phyloP scores from a whole-genome alignment of 2,329 filamentous ascomycete species.

The Fusarium tricinctum region DNA sequence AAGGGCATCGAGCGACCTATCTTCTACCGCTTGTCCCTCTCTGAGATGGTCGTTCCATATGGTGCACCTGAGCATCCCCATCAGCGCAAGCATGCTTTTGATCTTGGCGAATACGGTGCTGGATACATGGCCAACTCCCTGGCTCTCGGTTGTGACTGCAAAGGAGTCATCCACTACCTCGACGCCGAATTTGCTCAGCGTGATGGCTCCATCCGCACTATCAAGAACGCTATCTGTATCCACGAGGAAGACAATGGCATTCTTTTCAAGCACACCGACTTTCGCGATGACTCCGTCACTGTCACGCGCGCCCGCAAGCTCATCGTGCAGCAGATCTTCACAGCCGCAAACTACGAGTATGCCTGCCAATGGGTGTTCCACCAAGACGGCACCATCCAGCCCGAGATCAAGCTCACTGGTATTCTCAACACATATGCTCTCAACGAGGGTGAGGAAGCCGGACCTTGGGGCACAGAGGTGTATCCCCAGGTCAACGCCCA shows the following conservation, averaged over 20 bases:
- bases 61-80: conserved; percentile 85
- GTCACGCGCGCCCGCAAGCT: conserved; percentile 90
- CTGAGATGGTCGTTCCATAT: conserved; percentile 95
- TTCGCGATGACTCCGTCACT: conserved; percentile 88
- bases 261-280: conserved; percentile 94
- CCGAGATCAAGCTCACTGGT: conserved; percentile 91
- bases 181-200: conserved; percentile 87
- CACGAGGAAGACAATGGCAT: conserved; percentile 95
- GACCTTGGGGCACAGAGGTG: conserved; percentile 92
- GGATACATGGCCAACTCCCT: conserved; percentile 88
- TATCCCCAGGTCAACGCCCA: conserved; percentile 88
- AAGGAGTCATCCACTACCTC: conserved; percentile 91
- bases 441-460: conserved; percentile 82
- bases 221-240: conserved; percentile 96
- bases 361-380: conserved; percentile 80
- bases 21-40: conserved; percentile 90
- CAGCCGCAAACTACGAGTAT: conserved; percentile 96
- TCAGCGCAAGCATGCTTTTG: conserved; percentile 85
- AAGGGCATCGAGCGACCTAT: conserved; percentile 81
- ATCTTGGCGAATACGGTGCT: conserved; percentile 84
- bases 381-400: conserved; percentile 91
- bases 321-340: conserved; percentile 92
- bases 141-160: conserved; percentile 85
- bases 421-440: conserved; percentile 94
- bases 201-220: conserved; percentile 79